Base-by-base conservation (phyloP, 2,329 filamentous ascomycete species). In the Aspergillus thermomutatus region DNA sequence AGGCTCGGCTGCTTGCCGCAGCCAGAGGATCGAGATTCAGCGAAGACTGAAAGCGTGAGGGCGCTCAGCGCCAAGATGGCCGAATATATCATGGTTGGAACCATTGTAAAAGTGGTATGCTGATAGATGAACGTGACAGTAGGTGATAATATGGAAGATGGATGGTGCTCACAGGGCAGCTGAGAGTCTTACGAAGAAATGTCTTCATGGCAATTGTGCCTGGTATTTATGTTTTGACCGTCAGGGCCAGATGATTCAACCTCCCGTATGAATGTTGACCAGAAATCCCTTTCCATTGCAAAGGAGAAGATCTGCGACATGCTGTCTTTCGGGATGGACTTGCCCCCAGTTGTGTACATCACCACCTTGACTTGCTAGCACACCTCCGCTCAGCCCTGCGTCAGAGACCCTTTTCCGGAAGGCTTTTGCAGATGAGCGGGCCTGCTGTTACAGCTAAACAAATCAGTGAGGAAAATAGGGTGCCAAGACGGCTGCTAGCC, bases 1-100 rank as follows among this genome's bases (percentile, higher is more conserved):
- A 60, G 58, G 37, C 52, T 52, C 2, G 55, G 58, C 17, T 51
- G 37, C 49, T 58, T 60, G 52, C 59, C 59, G 19, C 59, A 61
- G 47, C 59, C 59, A 17, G 58, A 52, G 17, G 55, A 54, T 46
- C 49, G 19, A 45, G 41, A 4, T 21, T 45, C 19, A 2, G 41
- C 41, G 5, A 45, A 8, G 41, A 23, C 41, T 23, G 41, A 23
- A 8, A n/a, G 41, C 41, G 19, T 21, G 41, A 45, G 19, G 41
- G 41, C 41, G 41, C 41, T 45, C 41, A 45, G 19, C 19, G 19
- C 41, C 41, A 45, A 8, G n/a, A 45, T 11, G 41, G 41, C 41
- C 19, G 41, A 45, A 23, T 45, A 45, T 45, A 45, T 9, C 4
- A 45, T 23, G 41, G 19, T 23, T 45, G 41, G 41, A 23, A 45